Evolutionary conservation across 768 basidiomycete species (phyloP), one percentile per base, ranked within the genome.

Genomic region (Lanmaoa pseudosensibilis): DNA sequence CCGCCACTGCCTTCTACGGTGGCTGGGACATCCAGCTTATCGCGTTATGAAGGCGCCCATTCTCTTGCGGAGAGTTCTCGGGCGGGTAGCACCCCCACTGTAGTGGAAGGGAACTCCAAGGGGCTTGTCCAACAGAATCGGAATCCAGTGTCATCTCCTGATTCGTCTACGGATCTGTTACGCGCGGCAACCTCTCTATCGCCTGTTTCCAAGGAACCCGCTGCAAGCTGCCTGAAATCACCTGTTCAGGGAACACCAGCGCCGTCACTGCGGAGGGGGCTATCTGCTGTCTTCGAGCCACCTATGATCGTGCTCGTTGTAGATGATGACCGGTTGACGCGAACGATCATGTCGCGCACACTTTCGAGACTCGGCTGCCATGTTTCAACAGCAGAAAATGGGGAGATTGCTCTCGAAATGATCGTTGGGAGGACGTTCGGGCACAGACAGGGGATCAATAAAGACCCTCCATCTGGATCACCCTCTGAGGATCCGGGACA

Each of bases 361-460:
- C 76, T 94, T 41, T 81, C 82, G n/a, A 79, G 91, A 36, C 75
- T 94, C 2, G 91, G 92, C 1, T 93, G 91, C 69, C 70, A 71
- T 32, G 91, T 94, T n/a, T 76, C 82, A 15, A 84, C 83, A 18
- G 92, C 93, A 12, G 90, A 94, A 74, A 92, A 95, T 65, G 93
- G 93, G 7, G 82, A 87, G 65, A 69, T 86, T 36, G 91, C 90
- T 21, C 73, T 93, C 50, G 83, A 89, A 57, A 78, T 89, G 78
- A 84, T 92, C 33, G 63, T 89, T 7, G 83, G 84, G 16, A 48
- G 53, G 55, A 61, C 57, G 13, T 52, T 37, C 16, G 19, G 41
- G 32, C 50, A 39, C 23, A 27, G n/a, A 18, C 47, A 49, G 15
- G 47, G n/a, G n/a, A 13, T 16, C 16, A n/a, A 44, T 32, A 48